Evolutionary conservation across 352 stramenopile species (phyloP).

Genomic region (Phytopythium chamaehyphon): DNA sequence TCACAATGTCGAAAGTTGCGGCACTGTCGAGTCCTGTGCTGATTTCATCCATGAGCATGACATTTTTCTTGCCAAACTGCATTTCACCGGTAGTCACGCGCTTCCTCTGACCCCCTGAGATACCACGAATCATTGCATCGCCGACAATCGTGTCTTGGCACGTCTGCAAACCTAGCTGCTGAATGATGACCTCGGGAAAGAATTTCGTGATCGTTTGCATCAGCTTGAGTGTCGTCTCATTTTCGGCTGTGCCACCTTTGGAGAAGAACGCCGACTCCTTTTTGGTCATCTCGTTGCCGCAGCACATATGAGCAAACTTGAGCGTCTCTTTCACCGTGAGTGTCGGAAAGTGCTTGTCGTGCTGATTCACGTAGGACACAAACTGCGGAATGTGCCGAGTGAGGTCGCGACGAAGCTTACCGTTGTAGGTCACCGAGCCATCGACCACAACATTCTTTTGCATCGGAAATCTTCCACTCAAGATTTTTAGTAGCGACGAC

Average conservation of each 20-base stretch:
- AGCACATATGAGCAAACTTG: conserved; percentile 56
- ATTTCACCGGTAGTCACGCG: conserved; percentile 77
- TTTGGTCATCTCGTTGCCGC: conserved; percentile 34
- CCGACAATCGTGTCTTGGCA: conserved; percentile 53
- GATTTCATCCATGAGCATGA: conserved; percentile 88
- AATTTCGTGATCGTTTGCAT: conserved; percentile 18
- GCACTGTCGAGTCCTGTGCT: conserved; percentile 89
- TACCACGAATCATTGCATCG: conserved; percentile 34
- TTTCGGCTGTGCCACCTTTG: conserved; percentile 22
- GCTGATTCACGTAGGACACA: conserved; percentile 25
- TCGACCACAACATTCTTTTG: conserved; percentile 15
- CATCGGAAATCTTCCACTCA: conserved; percentile 17
- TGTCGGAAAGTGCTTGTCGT: conserved; percentile 35
- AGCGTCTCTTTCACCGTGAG: conserved; percentile 1
- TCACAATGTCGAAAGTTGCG: conserved; percentile 89
- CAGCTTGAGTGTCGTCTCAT: conserved; percentile 16
- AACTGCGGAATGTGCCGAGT: conserved; percentile 19
- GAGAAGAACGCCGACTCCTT: conserved; percentile 26
- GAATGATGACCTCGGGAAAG: conserved; percentile 43
- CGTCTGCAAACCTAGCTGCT: conserved; percentile 33
- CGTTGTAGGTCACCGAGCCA: conserved; percentile 25
- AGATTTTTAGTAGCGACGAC: conserved; percentile 20
- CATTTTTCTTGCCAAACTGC: conserved; percentile 51
- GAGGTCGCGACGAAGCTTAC: conserved; percentile 10
- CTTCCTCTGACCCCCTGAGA: conserved; percentile 62